A percentile compares a stretch with the other conserved stretches of the same genome.
Evolutionary conservation across 257 asterid genomes (phyloP).

Genomic region (Orobanche coerulescens): DNA sequence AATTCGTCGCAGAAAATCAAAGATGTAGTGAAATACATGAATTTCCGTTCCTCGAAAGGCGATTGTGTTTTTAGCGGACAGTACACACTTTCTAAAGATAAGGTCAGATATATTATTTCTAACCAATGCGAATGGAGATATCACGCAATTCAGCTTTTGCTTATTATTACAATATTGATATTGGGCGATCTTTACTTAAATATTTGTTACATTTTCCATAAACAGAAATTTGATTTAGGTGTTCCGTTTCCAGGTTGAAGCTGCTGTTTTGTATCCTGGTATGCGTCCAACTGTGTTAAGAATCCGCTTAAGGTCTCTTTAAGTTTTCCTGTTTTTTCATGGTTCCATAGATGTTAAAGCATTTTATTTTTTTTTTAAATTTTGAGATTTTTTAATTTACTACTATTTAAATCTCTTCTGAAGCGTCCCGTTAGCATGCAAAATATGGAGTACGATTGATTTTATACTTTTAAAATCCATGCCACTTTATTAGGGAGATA

Average conservation of each 20-base stretch:
- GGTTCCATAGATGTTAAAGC: too few species aligned
- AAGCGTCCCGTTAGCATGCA: too few species aligned
- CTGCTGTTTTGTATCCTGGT: conserved; percentile 95
- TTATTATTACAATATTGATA: conserved; percentile 4
- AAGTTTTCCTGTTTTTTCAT: background rate
- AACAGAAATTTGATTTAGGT: background rate
- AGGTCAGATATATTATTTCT: conserved; percentile 36
- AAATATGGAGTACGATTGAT: too few species aligned
- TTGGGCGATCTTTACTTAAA: background rate
- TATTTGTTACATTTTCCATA: background rate
- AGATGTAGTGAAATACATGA: conserved; percentile 82
- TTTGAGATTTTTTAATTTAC: background rate
- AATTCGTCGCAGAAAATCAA: conserved; percentile 80
- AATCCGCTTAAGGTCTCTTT: conserved; percentile 68
- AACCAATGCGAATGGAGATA: background rate
- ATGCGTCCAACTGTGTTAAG: conserved; percentile 82
- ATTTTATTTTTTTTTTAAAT: background rate
- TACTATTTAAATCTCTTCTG: too few species aligned
- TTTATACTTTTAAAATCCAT: background rate
- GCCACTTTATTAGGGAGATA: background rate
- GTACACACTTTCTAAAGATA: conserved; percentile 75
- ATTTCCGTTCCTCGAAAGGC: conserved; percentile 51
- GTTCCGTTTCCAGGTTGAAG: conserved; percentile 59
- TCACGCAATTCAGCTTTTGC: background rate
- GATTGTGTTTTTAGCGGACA: conserved; percentile 69